phyloP scores from a whole-genome alignment of 2,329 filamentous ascomycete species.

The Metarhizium sp. region DNA sequence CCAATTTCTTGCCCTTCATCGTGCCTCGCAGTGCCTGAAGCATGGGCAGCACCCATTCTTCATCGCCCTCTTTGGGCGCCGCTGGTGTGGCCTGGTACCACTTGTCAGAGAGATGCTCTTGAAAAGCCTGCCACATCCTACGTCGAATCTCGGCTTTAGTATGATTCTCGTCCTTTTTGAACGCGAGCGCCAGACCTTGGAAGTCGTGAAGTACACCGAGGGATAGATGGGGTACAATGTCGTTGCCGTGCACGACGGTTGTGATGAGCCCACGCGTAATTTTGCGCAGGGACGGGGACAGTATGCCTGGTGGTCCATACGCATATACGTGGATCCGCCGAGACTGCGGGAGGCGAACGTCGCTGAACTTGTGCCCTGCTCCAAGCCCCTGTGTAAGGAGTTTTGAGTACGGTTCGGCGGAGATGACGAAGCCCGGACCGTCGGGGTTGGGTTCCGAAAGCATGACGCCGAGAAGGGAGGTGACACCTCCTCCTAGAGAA shows the following conservation, averaged over 20 bases:
- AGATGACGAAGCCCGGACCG: constrained; percentile 54
- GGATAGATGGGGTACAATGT: constrained; percentile 65
- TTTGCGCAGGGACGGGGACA: constrained; percentile 59
- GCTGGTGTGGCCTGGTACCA: constrained; percentile 37
- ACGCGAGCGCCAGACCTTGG: constrained; percentile 60
- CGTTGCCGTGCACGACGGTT: constrained; percentile 62
- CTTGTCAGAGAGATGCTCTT: constrained; percentile 49
- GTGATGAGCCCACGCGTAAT: constrained; percentile 68
- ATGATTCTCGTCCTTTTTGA: constrained; percentile 61
- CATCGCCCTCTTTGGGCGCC: constrained; percentile 41
- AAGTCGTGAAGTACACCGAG: constrained; percentile 67
- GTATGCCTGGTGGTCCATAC: constrained; percentile 64
- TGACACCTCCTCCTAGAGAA: constrained; percentile 60
- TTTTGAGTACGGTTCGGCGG: constrained; percentile 35
- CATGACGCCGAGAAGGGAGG: constrained; percentile 61
- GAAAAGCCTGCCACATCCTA: constrained; percentile 56
- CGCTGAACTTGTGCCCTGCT: constrained; percentile 15
- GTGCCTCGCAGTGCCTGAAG: constrained; percentile 56
- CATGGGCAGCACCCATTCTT: constrained; percentile 60
- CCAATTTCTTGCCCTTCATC: constrained; percentile 60
- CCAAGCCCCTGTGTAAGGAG: constrained; percentile 25
- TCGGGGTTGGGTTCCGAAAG: constrained; percentile 52
- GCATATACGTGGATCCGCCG: constrained; percentile 72
- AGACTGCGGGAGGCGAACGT: constrained; percentile 51
- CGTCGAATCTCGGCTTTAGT: constrained; percentile 58